These are phyloP conservation scores for Trichophyton equinum DNA, from an alignment of 2,329 filamentous ascomycete genomes.

Conservation along the genomic window DNA sequence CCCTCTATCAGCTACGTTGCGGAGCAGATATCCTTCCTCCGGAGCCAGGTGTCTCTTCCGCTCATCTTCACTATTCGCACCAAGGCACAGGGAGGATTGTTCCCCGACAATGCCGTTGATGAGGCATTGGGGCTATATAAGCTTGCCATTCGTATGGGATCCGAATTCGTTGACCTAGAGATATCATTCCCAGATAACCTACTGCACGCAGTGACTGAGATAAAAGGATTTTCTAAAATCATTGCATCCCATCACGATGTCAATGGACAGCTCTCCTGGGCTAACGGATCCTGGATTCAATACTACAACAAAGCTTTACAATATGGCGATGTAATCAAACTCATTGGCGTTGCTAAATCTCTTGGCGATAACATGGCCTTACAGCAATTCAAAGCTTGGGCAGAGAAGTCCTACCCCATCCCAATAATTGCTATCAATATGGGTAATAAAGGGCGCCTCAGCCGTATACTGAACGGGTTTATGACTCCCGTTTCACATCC, in stretches of 20 bases:
- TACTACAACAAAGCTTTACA: constrained; percentile 83
- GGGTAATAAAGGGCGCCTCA: constrained; percentile 76
- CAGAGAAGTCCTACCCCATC: constrained; percentile 58
- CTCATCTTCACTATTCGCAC: constrained; percentile 90
- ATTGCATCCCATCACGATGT: constrained; percentile 96
- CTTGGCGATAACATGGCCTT: constrained; percentile 81
- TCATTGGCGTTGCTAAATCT: constrained; percentile 65
- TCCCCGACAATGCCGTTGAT: constrained; percentile 63
- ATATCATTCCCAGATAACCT: constrained; percentile 72
- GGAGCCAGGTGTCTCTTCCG: constrained; percentile 59
- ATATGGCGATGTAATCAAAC: constrained; percentile 86
- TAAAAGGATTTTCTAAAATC: constrained; percentile 63
- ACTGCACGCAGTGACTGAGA: constrained; percentile 54
- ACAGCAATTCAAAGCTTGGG: constrained; percentile 65
- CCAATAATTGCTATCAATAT: constrained; percentile 94
- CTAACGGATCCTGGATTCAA: constrained; percentile 79
- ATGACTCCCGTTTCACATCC: constrained; percentile 91
- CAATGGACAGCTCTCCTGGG: constrained; percentile 66
- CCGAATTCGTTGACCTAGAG: constrained; percentile 89
- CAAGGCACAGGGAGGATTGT: constrained; percentile 71
- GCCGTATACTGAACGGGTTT: constrained; percentile 79
- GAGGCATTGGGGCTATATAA: constrained; percentile 63
- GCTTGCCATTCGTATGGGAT: constrained; percentile 66
- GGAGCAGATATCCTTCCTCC: constrained; percentile 67
- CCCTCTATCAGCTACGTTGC: constrained; percentile 63